Evolutionary conservation across 768 basidiomycete genomes (phyloP), one percentile per base, ranked within the genome.

Genomic region (Mycena sanguinolenta): DNA sequence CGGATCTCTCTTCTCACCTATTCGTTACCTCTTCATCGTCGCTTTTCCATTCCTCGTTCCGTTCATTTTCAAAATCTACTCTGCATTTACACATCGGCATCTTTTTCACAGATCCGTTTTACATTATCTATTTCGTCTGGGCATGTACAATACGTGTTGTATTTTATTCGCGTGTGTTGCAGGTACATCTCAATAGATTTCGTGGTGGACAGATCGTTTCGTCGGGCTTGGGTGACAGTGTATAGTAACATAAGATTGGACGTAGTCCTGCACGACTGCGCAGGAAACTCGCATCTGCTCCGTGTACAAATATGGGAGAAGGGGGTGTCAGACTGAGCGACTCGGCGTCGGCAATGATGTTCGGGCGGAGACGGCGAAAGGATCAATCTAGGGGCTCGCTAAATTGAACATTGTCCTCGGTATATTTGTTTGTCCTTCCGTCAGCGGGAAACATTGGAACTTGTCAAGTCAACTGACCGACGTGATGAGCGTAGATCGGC

Each of bases 71-170:
- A 16, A 3, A 27, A 65, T 55, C 28, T 67, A 53, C 28, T 16
- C 39, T 44, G 58, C 59, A 49, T 60, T 23, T 34, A 49, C 27
- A 4, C 42, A 8, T 60, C 17, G n/a, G 9, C 27, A 23, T 38
- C 6, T 36, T 21, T 32, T 60, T 23, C 32, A 34, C 32, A 34
- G 10, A 10, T 34, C 23, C 23, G 3, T 28, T 21, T 21, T 46
- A 30, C 46, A 46, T 32, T 42, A 25, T 25, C n/a, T 17, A 39
- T 32, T 34, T 44, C 25, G 23, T 58, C n/a, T 12, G n/a, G n/a
- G n/a, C n/a, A n/a, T n/a, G 54, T 67, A 65, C 55, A 30, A 60
- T 60, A 60, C 50, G 42, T 67, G 59, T 67, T 67, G 59, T 67
- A 67, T 61, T 67, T 14, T 67, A 49, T 46, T 58, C 32, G 13